Base-by-base conservation (phyloP, 306 rosid species). In the Cucumis melo region DNA sequence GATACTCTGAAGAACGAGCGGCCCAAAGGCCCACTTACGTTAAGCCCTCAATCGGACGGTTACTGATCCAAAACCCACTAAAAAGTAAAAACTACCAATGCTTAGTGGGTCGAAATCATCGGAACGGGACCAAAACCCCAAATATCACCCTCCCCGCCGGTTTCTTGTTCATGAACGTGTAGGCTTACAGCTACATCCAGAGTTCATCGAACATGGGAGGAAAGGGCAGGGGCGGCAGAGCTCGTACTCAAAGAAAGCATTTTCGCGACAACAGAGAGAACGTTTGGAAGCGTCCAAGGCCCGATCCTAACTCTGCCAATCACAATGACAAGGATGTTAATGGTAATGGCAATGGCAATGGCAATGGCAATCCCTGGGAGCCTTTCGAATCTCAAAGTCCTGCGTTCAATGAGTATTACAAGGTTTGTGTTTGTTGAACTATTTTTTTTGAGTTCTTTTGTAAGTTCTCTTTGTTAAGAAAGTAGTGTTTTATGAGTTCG, bases 231-330 rank as follows among this genome's bases (percentile, higher is more conserved):
- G 89, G 93, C 21, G 87, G 91, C 21, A 83, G 95, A 59, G 72
- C 95, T 73, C 99, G 99, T 58, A 90, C 99, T 58, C 99, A 95
- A 79, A 46, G 99, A 73, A 89, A 80, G 74, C 97, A 95, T 64
- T 95, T 95, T 83, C 92, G 87, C 8, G 85, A 90, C 78, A 78
- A 24, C 88, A 83, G 99, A 85, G 97, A 92, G 77, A 92, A 95
- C 76, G 90, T 92, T 8, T 95, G 99, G 99, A 95, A 95, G 85
- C 98, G 92, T 72, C 81, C 92, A 6, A 95, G 84, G 82, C 73
- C 96, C 19, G 92, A 89, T 84, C 83, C 87, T 62, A 61, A 85
- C 73, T 64, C 87, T 29, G 82, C 57, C 56, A 64, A 57, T 36
- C 36, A 29, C 54, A 67, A 27, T 27, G 29, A 79, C 38, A 46